These are phyloP conservation scores for Drosera capensis DNA, from an alignment of 148 eudicot species.

Conservation along the genomic window DNA sequence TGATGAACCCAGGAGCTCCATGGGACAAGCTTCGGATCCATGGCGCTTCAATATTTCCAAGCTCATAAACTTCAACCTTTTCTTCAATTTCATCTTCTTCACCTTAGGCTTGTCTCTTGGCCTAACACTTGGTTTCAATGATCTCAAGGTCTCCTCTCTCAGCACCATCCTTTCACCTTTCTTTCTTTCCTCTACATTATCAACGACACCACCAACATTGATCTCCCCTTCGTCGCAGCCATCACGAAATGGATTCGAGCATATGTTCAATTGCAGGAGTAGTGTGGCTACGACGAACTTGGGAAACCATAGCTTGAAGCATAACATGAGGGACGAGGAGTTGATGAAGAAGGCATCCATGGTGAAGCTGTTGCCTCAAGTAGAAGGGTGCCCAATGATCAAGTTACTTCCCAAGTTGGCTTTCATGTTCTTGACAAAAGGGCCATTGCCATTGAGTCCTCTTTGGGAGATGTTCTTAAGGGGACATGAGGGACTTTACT, in stretches of 20 bases:
- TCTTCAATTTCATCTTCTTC: constrained; percentile 19
- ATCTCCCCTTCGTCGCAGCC: background rate
- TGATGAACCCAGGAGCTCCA: no score
- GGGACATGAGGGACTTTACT: constrained; percentile 15
- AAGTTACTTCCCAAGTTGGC: constrained; percentile 16
- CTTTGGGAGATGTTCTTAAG: constrained; percentile 27
- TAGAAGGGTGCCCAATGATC: constrained; percentile 7
- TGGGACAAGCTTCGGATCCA: background rate
- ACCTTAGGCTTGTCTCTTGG: constrained; percentile 43
- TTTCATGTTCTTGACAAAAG: constrained; percentile 28
- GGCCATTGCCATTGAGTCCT: constrained; percentile 27
- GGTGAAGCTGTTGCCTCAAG: constrained; percentile 7
- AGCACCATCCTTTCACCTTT: background rate
- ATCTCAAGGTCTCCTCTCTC: constrained; percentile 15
- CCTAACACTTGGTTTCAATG: constrained; percentile 20
- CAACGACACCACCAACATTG: constrained; percentile 1
- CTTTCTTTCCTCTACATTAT: constrained; percentile 2
- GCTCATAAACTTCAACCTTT: background rate
- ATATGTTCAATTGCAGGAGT: background rate
- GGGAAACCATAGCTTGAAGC: constrained; percentile 2
- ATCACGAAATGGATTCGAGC: background rate
- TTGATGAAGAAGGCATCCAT: constrained; percentile 16
- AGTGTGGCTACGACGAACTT: background rate
- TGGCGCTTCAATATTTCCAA: background rate
- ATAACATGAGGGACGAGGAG: constrained; percentile 17